Evolutionary conservation across 2,329 filamentous ascomycete species (phyloP).

Genomic region (Monilinia vaccinii-corymbosi): DNA sequence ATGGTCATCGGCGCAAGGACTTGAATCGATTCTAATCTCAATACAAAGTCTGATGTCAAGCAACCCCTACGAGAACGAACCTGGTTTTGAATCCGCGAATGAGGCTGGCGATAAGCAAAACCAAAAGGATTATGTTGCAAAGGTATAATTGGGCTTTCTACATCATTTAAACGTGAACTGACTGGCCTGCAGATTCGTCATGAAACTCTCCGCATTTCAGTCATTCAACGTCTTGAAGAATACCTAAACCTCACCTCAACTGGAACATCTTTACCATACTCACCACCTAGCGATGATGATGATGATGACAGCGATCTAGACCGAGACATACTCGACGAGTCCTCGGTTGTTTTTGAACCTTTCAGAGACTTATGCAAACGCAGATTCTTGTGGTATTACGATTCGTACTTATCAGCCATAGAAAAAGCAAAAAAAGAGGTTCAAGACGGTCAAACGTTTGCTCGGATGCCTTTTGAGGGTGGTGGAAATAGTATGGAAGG

Average conservation of each 20-base stretch:
- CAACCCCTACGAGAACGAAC: slow-evolving; percentile 94
- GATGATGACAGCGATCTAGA: slow-evolving; percentile 34
- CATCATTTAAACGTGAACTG: background rate
- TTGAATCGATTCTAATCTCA: slow-evolving; percentile 89
- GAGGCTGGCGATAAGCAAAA: slow-evolving; percentile 60
- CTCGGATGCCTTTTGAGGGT: slow-evolving; percentile 82
- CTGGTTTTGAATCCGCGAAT: slow-evolving; percentile 75
- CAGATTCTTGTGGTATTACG: slow-evolving; percentile 92
- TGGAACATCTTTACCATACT: slow-evolving; percentile 34
- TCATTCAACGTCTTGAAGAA: slow-evolving; percentile 77
- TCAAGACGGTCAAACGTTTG: slow-evolving; percentile 55
- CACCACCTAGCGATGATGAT: slow-evolving; percentile 20
- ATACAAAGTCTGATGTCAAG: slow-evolving; percentile 93
- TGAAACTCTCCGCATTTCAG: slow-evolving; percentile 76
- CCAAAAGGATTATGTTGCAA: slow-evolving; percentile 67
- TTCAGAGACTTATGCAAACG: slow-evolving; percentile 88
- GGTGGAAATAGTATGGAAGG: slow-evolving; percentile 75
- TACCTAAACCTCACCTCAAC: slow-evolving; percentile 56
- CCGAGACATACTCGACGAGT: slow-evolving; percentile 34
- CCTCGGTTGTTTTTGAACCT: slow-evolving; percentile 59
- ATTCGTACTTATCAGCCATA: slow-evolving; percentile 70
- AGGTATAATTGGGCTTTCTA: slow-evolving; percentile 41
- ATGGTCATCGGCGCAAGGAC: slow-evolving; percentile 91
- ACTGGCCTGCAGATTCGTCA: slow-evolving; percentile 64
- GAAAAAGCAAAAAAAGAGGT: slow-evolving; percentile 55